Evolutionary conservation across 805 yeast genomes (phyloP), one percentile per base, ranked within the genome.

Genomic region (Brettanomyces sp.): DNA sequence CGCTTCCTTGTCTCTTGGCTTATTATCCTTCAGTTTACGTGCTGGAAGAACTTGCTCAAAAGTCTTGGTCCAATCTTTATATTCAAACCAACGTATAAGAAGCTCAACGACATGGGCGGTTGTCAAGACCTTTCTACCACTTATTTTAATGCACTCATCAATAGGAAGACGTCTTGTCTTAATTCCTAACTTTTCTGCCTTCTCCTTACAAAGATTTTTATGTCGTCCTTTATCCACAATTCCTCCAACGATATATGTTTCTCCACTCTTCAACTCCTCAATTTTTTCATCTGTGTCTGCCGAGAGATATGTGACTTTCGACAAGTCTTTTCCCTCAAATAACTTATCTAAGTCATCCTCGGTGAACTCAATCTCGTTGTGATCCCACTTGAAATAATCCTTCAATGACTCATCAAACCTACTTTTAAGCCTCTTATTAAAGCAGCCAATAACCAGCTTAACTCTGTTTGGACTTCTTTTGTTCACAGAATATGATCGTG

Each of bases 21-120:
- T 50, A 57, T 64, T 54, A 7, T 52, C 51, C 3, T 59, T 61
- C 23, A 74, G 57, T 56, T 90, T 93, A 52, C 98, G 72, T 36
- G 77, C 78, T 3, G 99, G 99, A 45, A 91, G 71, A 1, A 86
- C 93, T n/a, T 74, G 70, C 59, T 89, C 91, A 60, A 93, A 89
- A 0, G 97, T 95, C 44, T 62, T 64, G 54, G 79, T 84, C 98
- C 99, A 91, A 62, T 86, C 87, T 46, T 72, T 73, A 40, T 70
- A 67, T 55, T 89, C 95, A 48, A 81, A 73, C 85, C 91, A 89
- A 59, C 80, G 78, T 45, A 91, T 72, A 66, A 89, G 69, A 49
- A 93, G 66, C 61, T 91, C 96, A 49, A 86, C 84, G n/a, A 93
- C 98, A 61, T 91, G 98, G 32, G 95, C 85, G 0, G 97, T 90